Percentiles rank a stretch among this genome's conserved stretches.
Evolutionary conservation across 805 yeast genomes (phyloP).

Genomic region (Zygoascus biomembranicola): DNA sequence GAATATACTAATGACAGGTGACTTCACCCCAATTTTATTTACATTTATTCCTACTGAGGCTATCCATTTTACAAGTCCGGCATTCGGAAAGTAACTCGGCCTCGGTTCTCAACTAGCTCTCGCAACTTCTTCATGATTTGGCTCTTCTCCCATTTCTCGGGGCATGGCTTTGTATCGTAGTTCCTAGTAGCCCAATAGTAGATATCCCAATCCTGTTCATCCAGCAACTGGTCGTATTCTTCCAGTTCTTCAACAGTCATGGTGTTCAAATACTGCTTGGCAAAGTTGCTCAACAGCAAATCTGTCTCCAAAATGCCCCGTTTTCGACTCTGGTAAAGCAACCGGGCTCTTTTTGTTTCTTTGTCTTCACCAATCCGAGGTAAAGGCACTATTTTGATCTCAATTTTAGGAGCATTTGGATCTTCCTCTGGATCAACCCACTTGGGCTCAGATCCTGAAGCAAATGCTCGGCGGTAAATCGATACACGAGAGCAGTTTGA

Average conservation of each 20-base stretch:
- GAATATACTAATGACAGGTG: neutral
- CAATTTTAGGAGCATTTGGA: conserved; percentile 32
- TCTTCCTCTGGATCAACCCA: neutral
- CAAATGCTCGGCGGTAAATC: neutral
- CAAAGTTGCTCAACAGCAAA: conserved; percentile 73
- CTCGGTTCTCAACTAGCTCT: conserved; percentile 63
- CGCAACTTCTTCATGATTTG: conserved; percentile 58
- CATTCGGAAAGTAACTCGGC: conserved; percentile 74
- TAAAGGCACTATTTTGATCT: conserved; percentile 69
- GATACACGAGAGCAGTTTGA: neutral
- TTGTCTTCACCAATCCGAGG: conserved; percentile 64
- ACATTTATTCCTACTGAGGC: neutral
- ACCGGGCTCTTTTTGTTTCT: conserved; percentile 74
- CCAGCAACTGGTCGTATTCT: conserved; percentile 75
- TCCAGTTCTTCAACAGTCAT: conserved; percentile 60
- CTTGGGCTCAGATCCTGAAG: neutral
- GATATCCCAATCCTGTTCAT: conserved; percentile 98
- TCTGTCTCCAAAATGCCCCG: conserved; percentile 95
- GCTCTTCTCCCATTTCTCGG: conserved; percentile 74
- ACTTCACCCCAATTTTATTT: neutral
- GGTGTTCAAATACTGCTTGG: conserved; percentile 56
- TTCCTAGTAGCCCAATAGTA: conserved; percentile 95
- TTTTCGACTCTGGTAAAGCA: conserved; percentile 85
- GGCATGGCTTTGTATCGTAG: conserved; percentile 68
- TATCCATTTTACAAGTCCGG: conserved; percentile 45